Conservation (phyloP, 768 basidiomycete species). For the Pholiota molesta region DNA sequence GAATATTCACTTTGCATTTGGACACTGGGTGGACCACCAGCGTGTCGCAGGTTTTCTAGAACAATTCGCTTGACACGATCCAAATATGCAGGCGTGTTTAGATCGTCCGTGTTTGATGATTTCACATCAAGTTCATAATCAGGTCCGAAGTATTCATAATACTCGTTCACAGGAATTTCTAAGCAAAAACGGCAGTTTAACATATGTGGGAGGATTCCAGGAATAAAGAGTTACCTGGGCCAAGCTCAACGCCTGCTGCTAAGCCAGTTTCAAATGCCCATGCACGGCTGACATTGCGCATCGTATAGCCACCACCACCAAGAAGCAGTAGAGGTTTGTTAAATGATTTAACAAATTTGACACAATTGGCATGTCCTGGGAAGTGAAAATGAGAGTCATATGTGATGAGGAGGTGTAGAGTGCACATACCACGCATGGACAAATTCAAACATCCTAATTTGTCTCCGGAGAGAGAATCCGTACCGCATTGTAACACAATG, state of each 20-base stretch:
- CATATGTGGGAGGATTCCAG: background rate
- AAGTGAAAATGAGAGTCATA: background rate
- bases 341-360: constrained; percentile 96
- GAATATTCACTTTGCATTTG: constrained; percentile 76
- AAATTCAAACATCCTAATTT: constrained; percentile 95
- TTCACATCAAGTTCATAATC: constrained; percentile 96
- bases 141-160: constrained; percentile 99
- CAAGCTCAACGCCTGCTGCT: constrained; percentile 95
- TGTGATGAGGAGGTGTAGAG: background rate
- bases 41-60: constrained; percentile 85
- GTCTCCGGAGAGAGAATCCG: constrained; percentile 95
- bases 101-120: constrained; percentile 91
- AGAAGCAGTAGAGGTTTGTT: constrained; percentile 91
- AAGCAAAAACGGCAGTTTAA: background rate
- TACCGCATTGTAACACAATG: constrained; percentile 96
- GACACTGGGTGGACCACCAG: constrained; percentile 88
- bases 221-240: constrained; percentile 54
- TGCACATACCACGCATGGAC: constrained; percentile 80
- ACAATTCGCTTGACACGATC: constrained; percentile 92
- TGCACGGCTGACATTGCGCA: constrained; percentile 94
- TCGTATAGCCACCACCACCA: constrained; percentile 98
- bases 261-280: constrained; percentile 99
- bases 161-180: constrained; percentile 99
- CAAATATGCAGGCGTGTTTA: constrained; percentile 92
- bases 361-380: constrained; percentile 94